phyloP scores from a whole-genome alignment of 1,139 yeast genomes.

The Pichia sp. region DNA sequence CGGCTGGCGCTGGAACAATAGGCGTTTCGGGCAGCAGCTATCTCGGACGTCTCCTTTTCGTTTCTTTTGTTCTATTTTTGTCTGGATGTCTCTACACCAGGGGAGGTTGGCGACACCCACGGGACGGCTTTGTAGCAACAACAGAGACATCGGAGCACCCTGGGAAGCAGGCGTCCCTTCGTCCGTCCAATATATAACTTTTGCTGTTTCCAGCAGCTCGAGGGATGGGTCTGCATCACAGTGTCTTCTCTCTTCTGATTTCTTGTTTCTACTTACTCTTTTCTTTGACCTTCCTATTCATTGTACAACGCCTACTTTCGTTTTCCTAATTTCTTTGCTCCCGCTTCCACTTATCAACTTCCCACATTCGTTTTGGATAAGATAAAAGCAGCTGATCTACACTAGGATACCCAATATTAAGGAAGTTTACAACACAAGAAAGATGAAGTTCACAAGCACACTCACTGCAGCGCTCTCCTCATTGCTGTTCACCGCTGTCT shows the following conservation, averaged over 20 bases:
- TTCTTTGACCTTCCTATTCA: background rate
- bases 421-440: background rate
- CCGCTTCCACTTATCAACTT: background rate
- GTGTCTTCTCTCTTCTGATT: background rate
- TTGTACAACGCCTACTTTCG: background rate
- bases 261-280: background rate
- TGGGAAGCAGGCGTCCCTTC: background rate
- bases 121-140: background rate
- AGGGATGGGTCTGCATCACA: background rate
- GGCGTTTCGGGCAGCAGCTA: background rate
- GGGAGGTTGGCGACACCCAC: background rate
- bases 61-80: constrained; percentile 31
- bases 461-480: constrained; percentile 18
- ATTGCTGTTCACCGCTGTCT: constrained; percentile 12
- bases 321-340: background rate
- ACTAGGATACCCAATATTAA: no score
- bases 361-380: background rate
- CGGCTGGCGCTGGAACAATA: background rate
- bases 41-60: background rate
- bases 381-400: background rate
- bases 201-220: background rate
- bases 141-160: background rate
- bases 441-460: background rate
- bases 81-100: constrained; percentile 22
- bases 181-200: background rate